Percentiles rank a stretch among this genome's conserved stretches.
Conservation (phyloP, 2,329 filamentous ascomycete species). For the Fusarium sp. region DNA sequence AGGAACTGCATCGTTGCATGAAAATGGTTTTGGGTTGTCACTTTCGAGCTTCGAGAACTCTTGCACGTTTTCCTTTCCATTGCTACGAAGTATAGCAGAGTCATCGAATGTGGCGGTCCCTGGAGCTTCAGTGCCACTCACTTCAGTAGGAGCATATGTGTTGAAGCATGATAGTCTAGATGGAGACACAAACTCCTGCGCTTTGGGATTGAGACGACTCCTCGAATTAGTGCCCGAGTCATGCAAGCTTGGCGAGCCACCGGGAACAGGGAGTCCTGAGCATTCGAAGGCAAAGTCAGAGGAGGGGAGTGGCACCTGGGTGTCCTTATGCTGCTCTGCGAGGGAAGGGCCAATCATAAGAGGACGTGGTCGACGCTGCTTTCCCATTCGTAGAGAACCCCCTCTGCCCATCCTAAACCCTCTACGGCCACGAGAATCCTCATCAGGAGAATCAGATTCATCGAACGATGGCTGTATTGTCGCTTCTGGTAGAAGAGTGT, state of each 20-base stretch:
- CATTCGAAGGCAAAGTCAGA: conserved; percentile 35
- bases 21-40: not conserved
- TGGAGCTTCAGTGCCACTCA: not conserved
- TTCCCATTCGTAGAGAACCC: conserved; percentile 55
- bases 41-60: not conserved
- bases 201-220: conserved; percentile 39
- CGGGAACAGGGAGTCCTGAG: not conserved
- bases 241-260: not conserved
- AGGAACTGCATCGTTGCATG: not conserved
- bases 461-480: conserved; percentile 8
- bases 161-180: conserved; percentile 13
- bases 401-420: conserved; percentile 51
- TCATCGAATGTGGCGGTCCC: not conserved
- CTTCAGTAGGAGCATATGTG: not conserved
- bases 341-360: conserved; percentile 35
- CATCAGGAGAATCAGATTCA: conserved; percentile 21
- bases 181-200: conserved; percentile 47
- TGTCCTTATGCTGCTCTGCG: conserved; percentile 28
- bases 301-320: conserved; percentile 21
- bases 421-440: conserved; percentile 32
- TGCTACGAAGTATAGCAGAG: not conserved
- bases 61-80: not conserved
- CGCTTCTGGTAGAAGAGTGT: not conserved
- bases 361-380: conserved; percentile 49
- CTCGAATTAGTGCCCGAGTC: conserved; percentile 13